Conservation (phyloP, 257 asterid species). For the Handroanthus guayacan region DNA sequence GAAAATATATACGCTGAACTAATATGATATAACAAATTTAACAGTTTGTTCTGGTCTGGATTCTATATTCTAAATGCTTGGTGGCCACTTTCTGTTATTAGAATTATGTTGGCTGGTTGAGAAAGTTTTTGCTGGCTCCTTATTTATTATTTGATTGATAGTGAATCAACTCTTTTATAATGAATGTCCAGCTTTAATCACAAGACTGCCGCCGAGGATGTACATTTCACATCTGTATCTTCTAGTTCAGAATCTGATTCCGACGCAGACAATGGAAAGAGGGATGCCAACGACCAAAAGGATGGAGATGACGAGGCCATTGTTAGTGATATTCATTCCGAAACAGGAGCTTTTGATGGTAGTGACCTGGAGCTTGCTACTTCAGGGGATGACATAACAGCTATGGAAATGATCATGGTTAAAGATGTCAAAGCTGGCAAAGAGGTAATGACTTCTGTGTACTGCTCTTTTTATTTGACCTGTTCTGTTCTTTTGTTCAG, state of each 20-base stretch:
- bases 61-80: background rate
- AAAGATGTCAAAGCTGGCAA: conserved; percentile 77
- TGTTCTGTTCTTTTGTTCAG: background rate
- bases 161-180: conserved; percentile 30
- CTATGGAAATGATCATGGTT: conserved; percentile 82
- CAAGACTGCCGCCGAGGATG: conserved; percentile 93
- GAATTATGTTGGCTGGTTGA: conserved; percentile 20
- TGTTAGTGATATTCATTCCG: conserved; percentile 43
- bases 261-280: conserved; percentile 42
- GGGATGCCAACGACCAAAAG: conserved; percentile 41
- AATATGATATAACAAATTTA: background rate
- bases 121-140: conserved; percentile 10
- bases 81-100: conserved; percentile 9
- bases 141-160: conserved; percentile 12
- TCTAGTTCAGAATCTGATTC: conserved; percentile 58
- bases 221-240: conserved; percentile 77
- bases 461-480: conserved; percentile 16
- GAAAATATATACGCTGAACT: background rate
- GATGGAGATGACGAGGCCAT: conserved; percentile 44
- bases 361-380: conserved; percentile 57
- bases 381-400: conserved; percentile 53
- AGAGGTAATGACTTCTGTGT: conserved; percentile 58
- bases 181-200: conserved; percentile 79
- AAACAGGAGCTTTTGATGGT: conserved; percentile 40
- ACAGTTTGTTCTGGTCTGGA: conserved; percentile 2